Evolutionary conservation across 139 green algal genomes (phyloP), one percentile per base, ranked within the genome.

Genomic region (Coelastrella sp.): DNA sequence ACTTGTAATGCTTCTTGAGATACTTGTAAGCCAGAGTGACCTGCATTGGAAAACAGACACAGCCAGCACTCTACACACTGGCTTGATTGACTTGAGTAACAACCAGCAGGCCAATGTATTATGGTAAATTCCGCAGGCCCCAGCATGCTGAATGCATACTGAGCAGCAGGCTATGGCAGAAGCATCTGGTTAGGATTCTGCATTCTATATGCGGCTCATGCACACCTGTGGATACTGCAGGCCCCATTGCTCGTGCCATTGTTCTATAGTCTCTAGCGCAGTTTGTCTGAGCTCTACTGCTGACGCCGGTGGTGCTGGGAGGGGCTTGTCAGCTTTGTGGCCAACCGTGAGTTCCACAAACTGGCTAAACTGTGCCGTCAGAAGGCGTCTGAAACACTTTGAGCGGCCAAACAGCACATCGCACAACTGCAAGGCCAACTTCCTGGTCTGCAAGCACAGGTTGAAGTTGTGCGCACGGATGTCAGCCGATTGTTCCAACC

Each of bases 1-100:
- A 90, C 73, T 83, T 88, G 68, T 71, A 88, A 32, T 88, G 83
- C 83, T 80, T 80, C 54, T 80, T 88, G 66, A 88, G 83, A 68
- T 80, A 88, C 10, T 68, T 66, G 66, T 88, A 88, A 4, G 83
- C 83, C 7, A 76, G 22, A 20, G 68, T 88, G 3, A 88, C 83
- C 83, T 88, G 83, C 32, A 47, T 47, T 47, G 32, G 32, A 47
- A 47, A 2, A 47, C 32, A 1, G 32, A 47, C 32, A 47, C 32
- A 47, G 32, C 32, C 32, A 47, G 32, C 32, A 47, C 32, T 47
- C 32, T 47, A 47, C 32, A 47, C 32, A 47, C 32, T 47, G 32
- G 32, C 32, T 47, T 47, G 32, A 47, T 47, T 47, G 32, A 47
- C 32, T 47, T 47, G 32, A 47, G 32, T 47, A 47, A 47, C 32